Percentiles rank a stretch among this genome's conserved stretches.
Evolutionary conservation across 2,329 filamentous ascomycete species (phyloP).

Genomic region (Ophiostoma himal-ulmi): DNA sequence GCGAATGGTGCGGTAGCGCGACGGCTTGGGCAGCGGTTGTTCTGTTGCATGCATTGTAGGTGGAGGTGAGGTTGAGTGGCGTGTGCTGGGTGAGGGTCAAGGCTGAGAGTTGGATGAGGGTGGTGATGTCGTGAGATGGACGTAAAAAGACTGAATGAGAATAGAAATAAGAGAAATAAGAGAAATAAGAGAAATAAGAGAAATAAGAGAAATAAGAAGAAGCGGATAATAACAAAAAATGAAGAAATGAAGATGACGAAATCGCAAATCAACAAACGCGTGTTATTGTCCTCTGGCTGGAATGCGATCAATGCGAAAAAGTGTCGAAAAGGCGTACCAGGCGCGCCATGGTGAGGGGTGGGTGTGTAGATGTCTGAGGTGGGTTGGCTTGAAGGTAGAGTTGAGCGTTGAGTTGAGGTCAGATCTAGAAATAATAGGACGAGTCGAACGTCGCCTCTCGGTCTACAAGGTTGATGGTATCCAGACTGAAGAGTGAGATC

Average conservation of each 20-base stretch:
- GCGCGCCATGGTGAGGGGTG: constrained; percentile 16
- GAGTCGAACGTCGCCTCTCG: no score
- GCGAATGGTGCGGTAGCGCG: constrained; percentile 34
- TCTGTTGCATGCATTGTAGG: constrained; percentile 22
- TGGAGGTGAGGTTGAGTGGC: neutral
- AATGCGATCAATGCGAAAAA: constrained; percentile 18
- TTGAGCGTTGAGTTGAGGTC: no score
- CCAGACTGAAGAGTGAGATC: neutral
- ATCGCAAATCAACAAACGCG: neutral
- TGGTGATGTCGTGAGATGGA: neutral
- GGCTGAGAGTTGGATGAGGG: neutral
- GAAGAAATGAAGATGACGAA: neutral
- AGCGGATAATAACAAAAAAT: neutral
- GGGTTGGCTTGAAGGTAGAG: neutral
- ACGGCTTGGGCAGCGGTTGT: constrained; percentile 29
- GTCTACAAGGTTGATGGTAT: neutral
- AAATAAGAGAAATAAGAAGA: neutral
- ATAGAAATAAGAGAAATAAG: neutral
- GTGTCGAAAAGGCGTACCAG: constrained; percentile 13
- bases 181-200: neutral
- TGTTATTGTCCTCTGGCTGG: neutral
- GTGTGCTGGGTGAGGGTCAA: neutral
- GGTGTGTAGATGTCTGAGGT: neutral
- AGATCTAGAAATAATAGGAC: no score
- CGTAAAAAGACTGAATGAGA: no score